Conservation (phyloP, 495 filamentous ascomycete genomes). For the Penicillium riverlandense region DNA sequence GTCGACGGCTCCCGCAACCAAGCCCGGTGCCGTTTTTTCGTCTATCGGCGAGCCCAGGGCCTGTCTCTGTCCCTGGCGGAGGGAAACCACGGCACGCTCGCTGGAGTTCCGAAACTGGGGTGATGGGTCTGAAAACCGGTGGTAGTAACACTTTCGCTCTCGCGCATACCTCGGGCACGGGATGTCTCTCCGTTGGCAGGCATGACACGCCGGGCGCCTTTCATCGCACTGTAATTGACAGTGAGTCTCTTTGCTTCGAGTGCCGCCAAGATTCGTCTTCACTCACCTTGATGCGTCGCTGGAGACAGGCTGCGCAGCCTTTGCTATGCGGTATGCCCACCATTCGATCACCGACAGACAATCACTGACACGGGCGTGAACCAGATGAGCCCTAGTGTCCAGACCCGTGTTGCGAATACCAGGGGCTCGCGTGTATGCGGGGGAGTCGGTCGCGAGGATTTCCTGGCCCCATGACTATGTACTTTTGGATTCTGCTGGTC, state of each 20-base stretch:
- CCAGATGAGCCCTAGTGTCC: not conserved
- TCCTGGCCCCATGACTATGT: too few relatives aligned
- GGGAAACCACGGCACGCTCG: too few relatives aligned
- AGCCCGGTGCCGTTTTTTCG: constrained; percentile 8
- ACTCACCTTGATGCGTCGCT: constrained; percentile 26
- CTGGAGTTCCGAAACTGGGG: not conserved
- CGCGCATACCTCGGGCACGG: constrained; percentile 26
- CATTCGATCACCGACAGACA: constrained; percentile 14
- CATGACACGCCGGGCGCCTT: constrained; percentile 18
- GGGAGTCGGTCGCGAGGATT: too few relatives aligned
- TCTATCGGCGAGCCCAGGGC: constrained; percentile 4
- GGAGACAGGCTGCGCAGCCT: constrained; percentile 31
- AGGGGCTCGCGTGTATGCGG: not conserved
- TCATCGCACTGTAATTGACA: constrained; percentile 21
- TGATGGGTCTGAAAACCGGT: too few relatives aligned
- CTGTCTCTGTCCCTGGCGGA: not conserved
- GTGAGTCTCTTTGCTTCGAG: not conserved
- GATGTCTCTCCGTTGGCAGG: constrained; percentile 18
- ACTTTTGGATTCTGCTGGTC: too few relatives aligned
- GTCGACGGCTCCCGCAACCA: constrained; percentile 9
- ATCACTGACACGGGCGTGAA: not conserved
- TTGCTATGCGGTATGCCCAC: constrained; percentile 32
- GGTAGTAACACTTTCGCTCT: constrained; percentile 11
- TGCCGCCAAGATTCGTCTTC: not conserved
- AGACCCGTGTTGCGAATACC: constrained; percentile 1